phyloP scores from a whole-genome alignment of 2,329 filamentous ascomycete species.

The Bipolaris bicolor region DNA sequence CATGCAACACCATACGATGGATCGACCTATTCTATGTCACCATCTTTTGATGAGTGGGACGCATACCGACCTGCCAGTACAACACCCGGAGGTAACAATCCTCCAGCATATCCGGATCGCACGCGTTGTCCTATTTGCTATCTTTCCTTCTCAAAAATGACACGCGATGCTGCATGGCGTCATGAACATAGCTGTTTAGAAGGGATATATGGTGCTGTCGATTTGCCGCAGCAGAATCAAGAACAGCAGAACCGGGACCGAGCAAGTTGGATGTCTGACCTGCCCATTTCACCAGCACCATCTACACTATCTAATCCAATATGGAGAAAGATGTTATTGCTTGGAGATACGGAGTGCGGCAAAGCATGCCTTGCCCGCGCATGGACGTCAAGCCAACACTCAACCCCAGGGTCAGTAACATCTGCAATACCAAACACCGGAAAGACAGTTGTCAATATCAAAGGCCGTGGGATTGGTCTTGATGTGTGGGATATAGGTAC shows the following conservation, averaged over 20 bases:
- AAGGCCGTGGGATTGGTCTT: conserved; percentile 11
- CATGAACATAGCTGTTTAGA: background rate
- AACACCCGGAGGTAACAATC: too few species aligned
- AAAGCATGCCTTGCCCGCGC: conserved; percentile 15
- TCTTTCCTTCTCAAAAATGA: background rate
- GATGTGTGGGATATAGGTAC: background rate
- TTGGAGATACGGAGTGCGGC: conserved; percentile 17
- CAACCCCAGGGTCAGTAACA: background rate
- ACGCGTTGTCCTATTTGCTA: background rate
- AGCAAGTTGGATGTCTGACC: too few species aligned
- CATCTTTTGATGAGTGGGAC: too few species aligned
- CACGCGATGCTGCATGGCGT: background rate
- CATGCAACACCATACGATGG: too few species aligned
- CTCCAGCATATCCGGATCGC: too few species aligned
- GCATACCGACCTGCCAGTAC: too few species aligned
- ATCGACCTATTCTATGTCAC: too few species aligned
- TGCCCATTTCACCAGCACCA: background rate
- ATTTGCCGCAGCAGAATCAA: background rate
- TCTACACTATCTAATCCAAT: background rate
- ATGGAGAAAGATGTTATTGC: conserved; percentile 14
- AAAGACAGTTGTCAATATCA: background rate
- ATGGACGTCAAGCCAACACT: conserved; percentile 2
- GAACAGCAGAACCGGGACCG: too few species aligned
- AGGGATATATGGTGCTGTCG: background rate
- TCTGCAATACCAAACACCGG: background rate